phyloP scores from a whole-genome alignment of 768 basidiomycete genomes.

The Pulveroboletus sp. region DNA sequence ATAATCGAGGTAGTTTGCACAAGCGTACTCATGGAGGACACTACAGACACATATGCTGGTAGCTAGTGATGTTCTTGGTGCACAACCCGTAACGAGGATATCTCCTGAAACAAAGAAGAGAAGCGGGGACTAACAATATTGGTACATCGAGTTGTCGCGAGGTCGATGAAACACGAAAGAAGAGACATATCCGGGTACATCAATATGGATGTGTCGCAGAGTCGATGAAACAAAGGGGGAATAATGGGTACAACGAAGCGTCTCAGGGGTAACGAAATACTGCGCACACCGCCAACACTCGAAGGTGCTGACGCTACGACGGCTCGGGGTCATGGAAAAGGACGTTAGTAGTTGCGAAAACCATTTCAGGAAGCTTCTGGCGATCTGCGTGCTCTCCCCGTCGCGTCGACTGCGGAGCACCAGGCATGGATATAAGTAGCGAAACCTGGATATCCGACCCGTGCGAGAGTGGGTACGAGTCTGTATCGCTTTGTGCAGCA shows the following conservation, averaged over 20 bases:
- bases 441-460: constrained; percentile 26
- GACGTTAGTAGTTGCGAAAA: constrained; percentile 25
- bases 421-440: constrained; percentile 30
- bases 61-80: neutral
- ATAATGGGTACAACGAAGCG: constrained; percentile 2
- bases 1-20: no score
- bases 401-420: neutral
- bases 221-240: neutral
- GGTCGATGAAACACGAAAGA: no score
- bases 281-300: constrained; percentile 6
- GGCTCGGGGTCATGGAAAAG: constrained; percentile 11
- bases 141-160: neutral
- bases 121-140: constrained; percentile 2
- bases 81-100: no score
- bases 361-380: constrained; percentile 17
- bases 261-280: constrained; percentile 4
- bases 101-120: neutral
- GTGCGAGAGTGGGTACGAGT: constrained; percentile 5
- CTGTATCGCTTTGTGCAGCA: neutral
- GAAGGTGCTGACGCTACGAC: constrained; percentile 7
- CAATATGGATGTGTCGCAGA: no score
- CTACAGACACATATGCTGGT: no score
- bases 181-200: no score
- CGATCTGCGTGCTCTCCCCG: neutral
- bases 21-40: no score